These are phyloP conservation scores for Lodderomyces orthopsilosis DNA, from an alignment of 1,139 yeast species.

Conservation along the genomic window DNA sequence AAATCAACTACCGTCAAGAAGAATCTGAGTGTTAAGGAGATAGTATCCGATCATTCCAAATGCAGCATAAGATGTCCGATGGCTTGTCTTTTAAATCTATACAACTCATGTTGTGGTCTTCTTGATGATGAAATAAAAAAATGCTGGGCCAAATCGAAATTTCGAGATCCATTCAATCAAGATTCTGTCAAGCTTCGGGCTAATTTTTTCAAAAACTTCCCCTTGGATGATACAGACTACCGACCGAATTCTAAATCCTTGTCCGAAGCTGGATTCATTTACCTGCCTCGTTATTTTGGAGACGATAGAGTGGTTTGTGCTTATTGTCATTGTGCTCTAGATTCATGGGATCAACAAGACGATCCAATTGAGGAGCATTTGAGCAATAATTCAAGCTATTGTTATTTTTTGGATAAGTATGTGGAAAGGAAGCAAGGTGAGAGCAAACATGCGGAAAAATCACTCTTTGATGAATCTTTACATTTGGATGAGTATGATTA, in stretches of 20 bases:
- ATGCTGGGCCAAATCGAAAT: slow-evolving; percentile 9
- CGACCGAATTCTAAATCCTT: slow-evolving; percentile 40
- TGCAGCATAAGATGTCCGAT: slow-evolving; percentile 49
- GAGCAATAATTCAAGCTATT: slow-evolving; percentile 39
- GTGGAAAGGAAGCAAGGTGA: slow-evolving; percentile 4
- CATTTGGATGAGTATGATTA: background rate
- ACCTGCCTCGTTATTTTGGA: slow-evolving; percentile 37
- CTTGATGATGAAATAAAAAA: slow-evolving; percentile 8
- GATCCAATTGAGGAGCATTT: slow-evolving; percentile 58
- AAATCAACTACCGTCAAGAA: slow-evolving; percentile 38
- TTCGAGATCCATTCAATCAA: slow-evolving; percentile 27
- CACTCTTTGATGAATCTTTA: background rate
- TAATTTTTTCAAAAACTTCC: slow-evolving; percentile 58
- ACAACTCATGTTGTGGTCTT: slow-evolving; percentile 1
- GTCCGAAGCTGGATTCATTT: slow-evolving; percentile 56
- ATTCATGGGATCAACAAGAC: slow-evolving; percentile 71
- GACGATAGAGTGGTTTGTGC: slow-evolving; percentile 72
- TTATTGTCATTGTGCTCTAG: slow-evolving; percentile 66
- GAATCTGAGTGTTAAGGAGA: slow-evolving; percentile 25
- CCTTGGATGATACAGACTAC: slow-evolving; percentile 39
- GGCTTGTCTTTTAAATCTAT: slow-evolving; percentile 26
- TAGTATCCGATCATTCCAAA: slow-evolving; percentile 45
- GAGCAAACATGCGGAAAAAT: background rate
- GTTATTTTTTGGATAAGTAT: slow-evolving; percentile 42
- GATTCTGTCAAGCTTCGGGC: slow-evolving; percentile 43